These are phyloP conservation scores for Vanderwaltozyma tropicalis DNA, from an alignment of 805 yeast species.

Conservation along the genomic window DNA sequence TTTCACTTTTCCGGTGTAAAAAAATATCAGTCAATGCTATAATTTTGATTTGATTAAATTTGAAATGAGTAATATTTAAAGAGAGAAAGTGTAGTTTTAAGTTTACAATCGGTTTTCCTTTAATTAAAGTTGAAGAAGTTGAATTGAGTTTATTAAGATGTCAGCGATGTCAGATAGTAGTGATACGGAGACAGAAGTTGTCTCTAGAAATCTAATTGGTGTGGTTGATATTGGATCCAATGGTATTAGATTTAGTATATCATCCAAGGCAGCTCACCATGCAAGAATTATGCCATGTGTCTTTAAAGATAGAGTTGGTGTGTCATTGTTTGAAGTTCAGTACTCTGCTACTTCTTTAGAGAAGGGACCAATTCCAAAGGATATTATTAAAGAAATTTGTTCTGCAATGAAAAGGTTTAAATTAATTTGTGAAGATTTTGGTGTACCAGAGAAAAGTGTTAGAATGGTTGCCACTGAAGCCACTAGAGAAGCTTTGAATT, in stretches of 20 bases:
- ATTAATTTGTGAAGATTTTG: slow-evolving; percentile 63
- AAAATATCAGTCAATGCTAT: no score
- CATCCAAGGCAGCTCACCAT: slow-evolving; percentile 57
- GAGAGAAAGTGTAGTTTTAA: not conserved
- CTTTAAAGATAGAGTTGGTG: slow-evolving; percentile 62
- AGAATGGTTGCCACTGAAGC: slow-evolving; percentile 69
- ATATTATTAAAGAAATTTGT: slow-evolving; percentile 48
- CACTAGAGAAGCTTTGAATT: slow-evolving; percentile 57
- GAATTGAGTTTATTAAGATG: slow-evolving; percentile 13
- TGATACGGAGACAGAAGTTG: slow-evolving; percentile 41
- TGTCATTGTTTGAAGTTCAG: slow-evolving; percentile 57
- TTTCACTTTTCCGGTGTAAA: no score
- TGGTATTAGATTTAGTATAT: slow-evolving; percentile 62
- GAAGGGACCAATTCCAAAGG: slow-evolving; percentile 46
- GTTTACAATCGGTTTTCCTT: not conserved
- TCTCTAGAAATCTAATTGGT: slow-evolving; percentile 48
- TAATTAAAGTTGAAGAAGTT: not conserved
- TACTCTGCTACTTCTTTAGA: slow-evolving; percentile 30
- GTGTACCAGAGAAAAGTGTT: slow-evolving; percentile 51
- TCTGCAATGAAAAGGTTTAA: slow-evolving; percentile 58
- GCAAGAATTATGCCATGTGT: slow-evolving; percentile 72
- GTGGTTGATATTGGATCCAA: slow-evolving; percentile 72
- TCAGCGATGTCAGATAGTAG: slow-evolving; percentile 20
- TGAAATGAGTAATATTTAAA: not conserved
- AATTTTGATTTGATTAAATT: no score